A percentile compares a stretch with the other conserved stretches of the same genome.
Evolutionary conservation across 768 basidiomycete species (phyloP).

Genomic region (Leccinum boreale): DNA sequence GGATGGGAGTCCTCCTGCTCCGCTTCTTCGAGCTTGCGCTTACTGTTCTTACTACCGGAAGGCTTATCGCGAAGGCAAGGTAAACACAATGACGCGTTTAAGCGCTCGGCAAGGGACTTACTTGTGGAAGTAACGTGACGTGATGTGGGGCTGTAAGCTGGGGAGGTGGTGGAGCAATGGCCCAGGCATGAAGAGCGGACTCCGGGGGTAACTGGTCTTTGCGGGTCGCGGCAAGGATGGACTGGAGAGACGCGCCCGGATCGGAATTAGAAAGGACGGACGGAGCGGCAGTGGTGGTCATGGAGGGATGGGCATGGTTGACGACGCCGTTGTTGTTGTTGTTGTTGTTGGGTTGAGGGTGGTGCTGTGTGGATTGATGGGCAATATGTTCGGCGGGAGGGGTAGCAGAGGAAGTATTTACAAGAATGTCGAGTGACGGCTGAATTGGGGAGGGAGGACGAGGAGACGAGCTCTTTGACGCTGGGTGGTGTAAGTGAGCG

Average conservation of each 20-base stretch:
- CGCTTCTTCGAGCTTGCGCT: slow-evolving; percentile 72
- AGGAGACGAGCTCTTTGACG: slow-evolving; percentile 44
- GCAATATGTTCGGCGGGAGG: slow-evolving; percentile 26
- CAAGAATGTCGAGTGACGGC: slow-evolving; percentile 39
- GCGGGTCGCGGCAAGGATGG: slow-evolving; percentile 33
- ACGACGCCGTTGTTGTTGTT: slow-evolving; percentile 24
- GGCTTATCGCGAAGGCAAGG: slow-evolving; percentile 24
- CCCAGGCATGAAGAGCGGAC: slow-evolving; percentile 38
- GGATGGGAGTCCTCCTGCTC: slow-evolving; percentile 59
- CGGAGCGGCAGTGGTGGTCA: slow-evolving; percentile 28
- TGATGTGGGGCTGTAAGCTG: slow-evolving; percentile 30
- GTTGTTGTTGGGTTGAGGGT: slow-evolving; percentile 22
- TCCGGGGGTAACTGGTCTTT: slow-evolving; percentile 33
- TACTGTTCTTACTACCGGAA: slow-evolving; percentile 45
- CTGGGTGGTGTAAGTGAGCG: slow-evolving; percentile 30
- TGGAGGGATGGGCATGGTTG: slow-evolving; percentile 29
- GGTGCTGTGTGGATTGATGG: slow-evolving; percentile 35
- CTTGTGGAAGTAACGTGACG: slow-evolving; percentile 37
- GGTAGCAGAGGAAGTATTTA: slow-evolving; percentile 24
- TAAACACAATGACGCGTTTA: slow-evolving; percentile 26
- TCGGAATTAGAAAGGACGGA: slow-evolving; percentile 37
- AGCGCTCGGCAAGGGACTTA: slow-evolving; percentile 30
- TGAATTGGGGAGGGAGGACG: slow-evolving; percentile 43
- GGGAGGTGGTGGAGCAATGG: slow-evolving; percentile 28
- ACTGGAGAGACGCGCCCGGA: slow-evolving; percentile 39